phyloP scores from a whole-genome alignment of 495 filamentous ascomycete genomes.

The Neurospora sp. region DNA sequence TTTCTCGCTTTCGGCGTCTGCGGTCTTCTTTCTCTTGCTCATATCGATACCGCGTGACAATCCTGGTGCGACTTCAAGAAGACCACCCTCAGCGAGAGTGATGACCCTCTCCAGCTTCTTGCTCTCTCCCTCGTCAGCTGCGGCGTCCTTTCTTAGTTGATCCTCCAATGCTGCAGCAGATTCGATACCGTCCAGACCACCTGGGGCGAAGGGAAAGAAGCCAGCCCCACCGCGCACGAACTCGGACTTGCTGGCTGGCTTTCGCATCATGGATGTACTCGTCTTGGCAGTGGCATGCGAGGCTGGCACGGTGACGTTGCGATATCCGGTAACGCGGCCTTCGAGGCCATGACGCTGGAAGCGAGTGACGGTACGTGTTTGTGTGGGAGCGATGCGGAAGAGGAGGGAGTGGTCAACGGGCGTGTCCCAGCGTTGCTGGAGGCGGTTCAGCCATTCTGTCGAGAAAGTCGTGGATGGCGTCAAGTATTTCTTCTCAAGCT shows the following conservation, averaged over 20 bases:
- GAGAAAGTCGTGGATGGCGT: conserved; percentile 69
- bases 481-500: conserved; percentile 69
- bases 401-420: conserved; percentile 66
- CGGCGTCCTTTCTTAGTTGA: conserved; percentile 31
- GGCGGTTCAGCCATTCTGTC: conserved; percentile 69
- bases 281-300: conserved; percentile 90
- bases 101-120: conserved; percentile 68
- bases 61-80: conserved; percentile 77
- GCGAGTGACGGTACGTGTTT: conserved; percentile 83
- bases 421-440: conserved; percentile 87
- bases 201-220: conserved; percentile 92
- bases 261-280: conserved; percentile 81
- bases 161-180: conserved; percentile 68
- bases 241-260: conserved; percentile 78
- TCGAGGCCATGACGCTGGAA: conserved; percentile 90
- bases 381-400: conserved; percentile 80
- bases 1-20: conserved; percentile 34
- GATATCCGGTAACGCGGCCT: conserved; percentile 87
- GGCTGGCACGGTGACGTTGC: conserved; percentile 86
- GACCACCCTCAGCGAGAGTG: conserved; percentile 64
- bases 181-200: conserved; percentile 81
- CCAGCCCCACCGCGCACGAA: conserved; percentile 93
- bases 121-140: conserved; percentile 25
- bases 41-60: conserved; percentile 71
- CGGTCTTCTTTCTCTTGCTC: conserved; percentile 48